Evolutionary conservation across 1,284 basidiomycete genomes (phyloP), one percentile per base, ranked within the genome.

Genomic region (Ceratobasidium sp.): DNA sequence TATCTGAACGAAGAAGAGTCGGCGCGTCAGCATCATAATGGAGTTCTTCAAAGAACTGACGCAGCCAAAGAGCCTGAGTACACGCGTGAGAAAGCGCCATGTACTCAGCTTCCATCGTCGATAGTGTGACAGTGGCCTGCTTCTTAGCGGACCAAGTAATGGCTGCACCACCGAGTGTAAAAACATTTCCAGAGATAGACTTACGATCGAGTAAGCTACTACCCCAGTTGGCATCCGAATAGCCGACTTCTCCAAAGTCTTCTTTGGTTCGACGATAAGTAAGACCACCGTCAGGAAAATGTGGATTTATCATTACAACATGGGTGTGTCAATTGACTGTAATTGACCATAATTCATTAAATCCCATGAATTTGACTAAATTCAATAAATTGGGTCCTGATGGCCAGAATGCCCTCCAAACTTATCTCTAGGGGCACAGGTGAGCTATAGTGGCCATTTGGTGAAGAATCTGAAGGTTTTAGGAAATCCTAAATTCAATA

Each of bases 91-190:
- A 75, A 4, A 81, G 54, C 0, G 83, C 84, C 54, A 83, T 80
- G 66, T 83, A 84, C 77, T 85, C 83, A 4, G 84, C 82, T 65
- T 83, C 84, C 4, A 80, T 79, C 1, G 82, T 82, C 10, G 83
- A 85, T 1, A 76, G 49, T 0, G 83, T 77, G 3, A 81, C 77
- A 5, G 79, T 81, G 1, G 66, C 11, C 75, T 85, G 83, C 26
- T 81, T 79, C 49, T 81, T 81, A 3, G 80, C 81, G 28, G 68
- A 74, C 83, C 83, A 85, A 20, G 78, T 79, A 47, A 84, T 77
- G 7, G 80, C 77, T 23, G 75, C 79, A 0, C 80, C 80, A 33
- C 76, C 77, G 51, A 79, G 47, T 28, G 74, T 76, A 76, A 81
- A 81, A n/a, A 79, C 64, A 66, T 80, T 82, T 3, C 83, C 82